These are phyloP conservation scores for Elasticomyces elasticus DNA, from an alignment of 495 filamentous ascomycete genomes.

Conservation along the genomic window DNA sequence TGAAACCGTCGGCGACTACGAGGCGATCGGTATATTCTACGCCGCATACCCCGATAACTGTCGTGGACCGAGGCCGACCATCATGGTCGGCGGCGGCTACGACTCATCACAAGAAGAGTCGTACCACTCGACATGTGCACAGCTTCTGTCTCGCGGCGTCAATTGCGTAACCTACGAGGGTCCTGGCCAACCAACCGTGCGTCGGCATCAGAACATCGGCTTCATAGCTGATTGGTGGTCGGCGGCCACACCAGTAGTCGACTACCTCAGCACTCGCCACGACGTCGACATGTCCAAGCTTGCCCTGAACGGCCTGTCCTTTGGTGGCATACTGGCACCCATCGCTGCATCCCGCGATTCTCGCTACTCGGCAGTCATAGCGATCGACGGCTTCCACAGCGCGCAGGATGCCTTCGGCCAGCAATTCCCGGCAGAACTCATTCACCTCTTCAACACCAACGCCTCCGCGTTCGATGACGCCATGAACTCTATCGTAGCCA, in stretches of 20 bases:
- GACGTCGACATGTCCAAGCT: conserved; percentile 29
- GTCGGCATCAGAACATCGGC: conserved; percentile 37
- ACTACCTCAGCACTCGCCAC: conserved; percentile 27
- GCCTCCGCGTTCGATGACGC: not conserved
- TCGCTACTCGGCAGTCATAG: conserved; percentile 34
- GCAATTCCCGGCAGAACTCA: not conserved
- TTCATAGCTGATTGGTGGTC: conserved; percentile 43
- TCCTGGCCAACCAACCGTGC: conserved; percentile 39
- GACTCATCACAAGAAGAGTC: conserved; percentile 40
- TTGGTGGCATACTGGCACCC: conserved; percentile 31
- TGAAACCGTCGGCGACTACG: conserved; percentile 24
- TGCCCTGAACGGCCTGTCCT: conserved; percentile 32
- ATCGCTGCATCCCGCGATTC: conserved; percentile 37
- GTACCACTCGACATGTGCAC: conserved; percentile 30
- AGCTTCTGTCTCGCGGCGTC: conserved; percentile 35
- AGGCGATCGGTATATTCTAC: conserved; percentile 9
- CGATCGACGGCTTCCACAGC: conserved; percentile 32
- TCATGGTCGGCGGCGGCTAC: conserved; percentile 35
- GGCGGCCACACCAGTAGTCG: conserved; percentile 37
- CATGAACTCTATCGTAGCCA: not conserved
- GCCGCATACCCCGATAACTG: not conserved
- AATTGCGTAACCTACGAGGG: conserved; percentile 42
- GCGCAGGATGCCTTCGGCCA: not conserved
- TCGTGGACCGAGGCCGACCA: conserved; percentile 24
- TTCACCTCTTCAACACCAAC: not conserved